phyloP scores from a whole-genome alignment of 2,329 filamentous ascomycete species.

The Paraphoma sp. region DNA sequence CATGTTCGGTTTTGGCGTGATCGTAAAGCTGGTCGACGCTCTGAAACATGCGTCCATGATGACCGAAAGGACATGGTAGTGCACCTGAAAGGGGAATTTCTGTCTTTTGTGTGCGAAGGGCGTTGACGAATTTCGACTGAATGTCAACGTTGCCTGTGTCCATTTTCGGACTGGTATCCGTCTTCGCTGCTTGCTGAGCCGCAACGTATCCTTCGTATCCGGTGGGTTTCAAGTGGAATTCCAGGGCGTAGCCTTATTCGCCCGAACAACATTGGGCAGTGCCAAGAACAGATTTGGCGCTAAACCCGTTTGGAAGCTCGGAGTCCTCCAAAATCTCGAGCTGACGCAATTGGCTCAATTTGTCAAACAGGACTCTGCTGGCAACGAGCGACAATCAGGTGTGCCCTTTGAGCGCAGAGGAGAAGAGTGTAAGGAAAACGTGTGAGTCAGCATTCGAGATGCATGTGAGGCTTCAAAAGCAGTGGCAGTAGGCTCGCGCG shows the following conservation, averaged over 20 bases:
- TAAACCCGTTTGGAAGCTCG: background rate
- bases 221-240: background rate
- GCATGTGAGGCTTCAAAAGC: too few relatives aligned
- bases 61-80: slow-evolving; percentile 38
- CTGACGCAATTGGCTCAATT: background rate
- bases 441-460: too few relatives aligned
- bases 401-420: too few relatives aligned
- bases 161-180: slow-evolving; percentile 15
- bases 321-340: background rate
- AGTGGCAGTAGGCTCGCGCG: too few relatives aligned
- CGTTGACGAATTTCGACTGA: slow-evolving; percentile 33
- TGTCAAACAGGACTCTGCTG: too few relatives aligned
- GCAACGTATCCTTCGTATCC: background rate
- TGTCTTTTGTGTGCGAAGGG: slow-evolving; percentile 34
- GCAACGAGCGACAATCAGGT: too few relatives aligned
- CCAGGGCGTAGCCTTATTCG: background rate
- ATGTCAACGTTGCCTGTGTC: slow-evolving; percentile 23
- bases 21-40: slow-evolving; percentile 27
- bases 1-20: slow-evolving; percentile 39
- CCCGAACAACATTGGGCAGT: background rate
- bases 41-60: slow-evolving; percentile 38
- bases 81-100: slow-evolving; percentile 21
- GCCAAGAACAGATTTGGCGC: background rate
- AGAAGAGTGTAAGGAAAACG: too few relatives aligned
- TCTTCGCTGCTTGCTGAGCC: background rate